Evolutionary conservation across 371 early-diverging fungal genomes (phyloP), one percentile per base, ranked within the genome.

Genomic region (Mortierella sp.): DNA sequence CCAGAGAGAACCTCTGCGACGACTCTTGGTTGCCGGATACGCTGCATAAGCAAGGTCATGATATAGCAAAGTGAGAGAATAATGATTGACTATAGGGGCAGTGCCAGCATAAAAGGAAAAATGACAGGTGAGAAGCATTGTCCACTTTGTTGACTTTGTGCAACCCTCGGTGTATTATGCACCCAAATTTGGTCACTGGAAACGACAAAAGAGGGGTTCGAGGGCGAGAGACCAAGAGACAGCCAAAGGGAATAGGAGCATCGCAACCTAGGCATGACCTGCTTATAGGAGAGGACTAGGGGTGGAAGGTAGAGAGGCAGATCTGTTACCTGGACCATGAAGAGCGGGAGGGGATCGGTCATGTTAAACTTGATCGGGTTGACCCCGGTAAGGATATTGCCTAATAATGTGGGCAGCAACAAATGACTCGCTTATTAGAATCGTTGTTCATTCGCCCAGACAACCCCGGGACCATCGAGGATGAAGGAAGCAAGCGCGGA

Each of bases 1-100:
- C 93, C 94, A 3, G 90, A 90, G 46, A 94, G 61, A 9, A 94
- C 88, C 76, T 94, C 95, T 25, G 94, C 85, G 60, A 94, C 92
- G 1, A 92, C 94, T 44, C 82, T 71, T 0, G 95, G 95, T 69
- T 95, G 94, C 21, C 83, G 75, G 0, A 93, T 26, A 29, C 80
- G 82, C 1, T 82, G 81, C 26, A 95, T 56, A 1, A 63, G n/a
- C 18, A 63, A 25, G 51, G 64, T 72, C 57, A 65, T 19, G n/a
- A 26, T 47, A 25, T 76, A 60, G 58, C 72, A 75, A 14, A 70
- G 47, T 16, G 64, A 59, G 1, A 75, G 63, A 56, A 75, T 75
- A 52, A 75, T 75, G 50, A 75, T 56, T 14, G 75, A 66, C 75
- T 75, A 62, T 6, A 26, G 37, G 25, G 18, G 18, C 7, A 7